Evolutionary conservation across 2,329 filamentous ascomycete species (phyloP).

Genomic region (Xylariaceae sp.): DNA sequence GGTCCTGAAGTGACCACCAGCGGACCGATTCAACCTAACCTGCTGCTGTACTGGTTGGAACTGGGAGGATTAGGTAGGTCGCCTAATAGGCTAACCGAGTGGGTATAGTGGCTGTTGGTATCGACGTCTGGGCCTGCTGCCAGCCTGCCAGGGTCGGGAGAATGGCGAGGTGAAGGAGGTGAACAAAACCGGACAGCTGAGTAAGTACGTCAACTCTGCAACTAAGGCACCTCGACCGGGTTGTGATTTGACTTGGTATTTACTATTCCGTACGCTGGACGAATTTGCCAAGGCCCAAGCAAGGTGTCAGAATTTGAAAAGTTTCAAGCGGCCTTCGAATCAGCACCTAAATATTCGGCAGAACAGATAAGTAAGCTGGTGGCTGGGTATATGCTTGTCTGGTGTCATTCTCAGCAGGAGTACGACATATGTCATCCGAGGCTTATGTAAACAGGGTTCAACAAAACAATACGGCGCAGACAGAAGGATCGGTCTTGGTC

Average conservation of each 20-base stretch:
- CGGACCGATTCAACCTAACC: not conserved
- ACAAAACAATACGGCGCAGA: too few species aligned
- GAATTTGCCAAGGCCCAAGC: not conserved
- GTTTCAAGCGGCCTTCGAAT: too few species aligned
- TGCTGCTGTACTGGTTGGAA: slow-evolving; percentile 7
- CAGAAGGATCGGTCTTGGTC: too few species aligned
- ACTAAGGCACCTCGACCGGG: slow-evolving; percentile 11
- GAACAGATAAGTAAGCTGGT: too few species aligned
- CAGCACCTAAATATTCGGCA: too few species aligned
- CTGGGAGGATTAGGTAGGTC: slow-evolving; percentile 18
- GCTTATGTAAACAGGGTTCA: too few species aligned
- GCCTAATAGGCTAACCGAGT: slow-evolving; percentile 15
- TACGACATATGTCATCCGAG: too few species aligned
- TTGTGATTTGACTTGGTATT: slow-evolving; percentile 7
- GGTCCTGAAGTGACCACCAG: not conserved
- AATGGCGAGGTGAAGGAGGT: slow-evolving; percentile 8
- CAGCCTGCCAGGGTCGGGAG: not conserved
- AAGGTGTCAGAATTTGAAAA: too few species aligned
- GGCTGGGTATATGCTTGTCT: too few species aligned
- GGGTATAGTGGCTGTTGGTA: slow-evolving; percentile 12
- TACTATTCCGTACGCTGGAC: too few species aligned
- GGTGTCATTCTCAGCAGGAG: too few species aligned
- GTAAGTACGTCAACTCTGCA: slow-evolving; percentile 12
- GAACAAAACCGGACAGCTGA: slow-evolving; percentile 18
- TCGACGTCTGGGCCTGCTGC: slow-evolving; percentile 6